Base-by-base conservation (phyloP, 257 asterid genomes). In the Prunella vulgaris region DNA sequence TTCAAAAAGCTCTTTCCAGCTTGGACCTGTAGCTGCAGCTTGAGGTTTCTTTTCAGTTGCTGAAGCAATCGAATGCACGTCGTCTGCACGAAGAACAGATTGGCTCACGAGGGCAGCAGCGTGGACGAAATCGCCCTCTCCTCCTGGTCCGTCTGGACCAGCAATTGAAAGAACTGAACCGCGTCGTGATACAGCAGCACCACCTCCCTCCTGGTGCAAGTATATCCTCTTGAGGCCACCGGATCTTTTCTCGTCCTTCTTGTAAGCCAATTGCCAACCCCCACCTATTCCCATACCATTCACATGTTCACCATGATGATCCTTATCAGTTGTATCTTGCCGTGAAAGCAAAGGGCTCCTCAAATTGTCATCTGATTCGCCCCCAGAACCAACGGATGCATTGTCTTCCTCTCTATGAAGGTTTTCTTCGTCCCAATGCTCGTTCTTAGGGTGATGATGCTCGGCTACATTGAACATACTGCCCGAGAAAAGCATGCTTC, bases 251-350 rank as follows among this genome's bases (percentile, higher is more conserved):
- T 90, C 91, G n/a, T 94, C 99, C 58, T 89, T 89, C 46, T 77
- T 85, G 49, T 94, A 94, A 0, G 99, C 99, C 51, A 94, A 78
- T 75, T 91, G 96, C 99, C 99, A 94, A 33, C 99, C 99, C 6
- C 97, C 96, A 12, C 99, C 98, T 3, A 94, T 92, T 5, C 97
- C 97, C 82, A 91, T 76, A 1, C 87, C 79, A 12, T 84, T 79
- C 30, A 82, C 78, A 15, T 86, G 87, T 64, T 89, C 96, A 40
- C 84, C 83, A 0, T 52, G 69, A 37, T 54, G 38, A 13, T 85
- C 90, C 83, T 76, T 78, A 20, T 83, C 98, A 8, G 81, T 69
- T 0, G 93, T 71, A 17, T 67, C 87, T 49, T 87, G 88, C 5
- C 81, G 87, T 0, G 90, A 80, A 32, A 94, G 87, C 86, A 94